These are phyloP conservation scores for Ascocoryne sarcoides DNA, from an alignment of 2,329 filamentous ascomycete genomes.

Conservation along the genomic window DNA sequence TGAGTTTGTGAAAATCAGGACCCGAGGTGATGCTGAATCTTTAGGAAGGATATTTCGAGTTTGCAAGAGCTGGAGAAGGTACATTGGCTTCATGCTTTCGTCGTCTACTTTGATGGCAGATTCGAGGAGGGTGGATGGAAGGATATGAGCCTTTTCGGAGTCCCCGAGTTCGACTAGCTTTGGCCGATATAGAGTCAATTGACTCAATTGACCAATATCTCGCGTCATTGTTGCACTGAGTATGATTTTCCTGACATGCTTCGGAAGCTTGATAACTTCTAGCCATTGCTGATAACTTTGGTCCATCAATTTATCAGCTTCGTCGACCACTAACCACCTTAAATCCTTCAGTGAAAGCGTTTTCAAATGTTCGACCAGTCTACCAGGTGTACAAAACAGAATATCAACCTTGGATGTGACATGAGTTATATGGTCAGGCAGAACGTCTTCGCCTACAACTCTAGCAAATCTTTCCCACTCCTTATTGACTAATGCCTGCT, in stretches of 20 bases:
- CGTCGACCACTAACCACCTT: conserved; percentile 85
- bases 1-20: conserved; percentile 82
- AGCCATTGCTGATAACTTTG: conserved; percentile 94
- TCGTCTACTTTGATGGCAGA: conserved; percentile 60
- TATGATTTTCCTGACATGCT: conserved; percentile 65
- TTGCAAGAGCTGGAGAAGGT: conserved; percentile 68
- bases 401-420: conserved; percentile 73
- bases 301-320: conserved; percentile 84
- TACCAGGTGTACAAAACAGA: conserved; percentile 83
- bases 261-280: conserved; percentile 50
- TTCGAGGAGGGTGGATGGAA: conserved; percentile 59
- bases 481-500: conserved; percentile 32
- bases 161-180: conserved; percentile 67
- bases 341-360: conserved; percentile 71
- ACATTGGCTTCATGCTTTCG: conserved; percentile 67
- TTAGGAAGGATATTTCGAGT: conserved; percentile 38
- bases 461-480: conserved; percentile 31
- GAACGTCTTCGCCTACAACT: conserved; percentile 34
- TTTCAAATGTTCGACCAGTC: conserved; percentile 83
- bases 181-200: conserved; percentile 63
- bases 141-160: conserved; percentile 34
- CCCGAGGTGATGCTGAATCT: conserved; percentile 25
- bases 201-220: conserved; percentile 71
- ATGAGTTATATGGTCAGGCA: conserved; percentile 55
- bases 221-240: conserved; percentile 88